Conservation (phyloP, 2,329 filamentous ascomycete species). For the Torrubiella hemipterigena region DNA sequence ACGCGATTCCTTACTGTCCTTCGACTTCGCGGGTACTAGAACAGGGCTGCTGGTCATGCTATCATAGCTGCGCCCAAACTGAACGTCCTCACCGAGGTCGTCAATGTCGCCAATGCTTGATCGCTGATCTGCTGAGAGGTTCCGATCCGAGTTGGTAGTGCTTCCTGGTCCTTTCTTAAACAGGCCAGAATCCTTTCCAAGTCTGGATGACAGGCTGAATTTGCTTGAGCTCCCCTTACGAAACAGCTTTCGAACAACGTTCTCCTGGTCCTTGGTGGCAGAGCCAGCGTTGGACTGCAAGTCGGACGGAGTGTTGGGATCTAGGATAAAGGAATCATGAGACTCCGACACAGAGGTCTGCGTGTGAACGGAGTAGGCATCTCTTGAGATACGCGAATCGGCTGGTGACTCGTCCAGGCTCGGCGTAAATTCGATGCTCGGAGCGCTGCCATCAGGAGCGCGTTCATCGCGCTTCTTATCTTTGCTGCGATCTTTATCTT, state of each 20-base stretch:
- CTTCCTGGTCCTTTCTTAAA: constrained; percentile 50
- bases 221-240: constrained; percentile 55
- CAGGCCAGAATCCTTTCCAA: constrained; percentile 39
- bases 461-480: constrained; percentile 9
- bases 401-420: constrained; percentile 35
- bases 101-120: constrained; percentile 47
- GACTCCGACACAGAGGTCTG: constrained; percentile 48
- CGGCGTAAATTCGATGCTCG: constrained; percentile 24
- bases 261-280: constrained; percentile 38
- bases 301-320: constrained; percentile 45
- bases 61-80: constrained; percentile 40
- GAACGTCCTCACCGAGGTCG: constrained; percentile 34
- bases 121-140: constrained; percentile 38
- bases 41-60: constrained; percentile 45
- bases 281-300: constrained; percentile 26
- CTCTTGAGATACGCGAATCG: constrained; percentile 42
- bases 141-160: constrained; percentile 44
- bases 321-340: constrained; percentile 44
- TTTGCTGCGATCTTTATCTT: constrained; percentile 14
- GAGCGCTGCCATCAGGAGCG: constrained; percentile 13
- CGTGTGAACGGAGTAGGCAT: constrained; percentile 45
- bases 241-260: constrained; percentile 48
- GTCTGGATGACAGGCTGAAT: constrained; percentile 47
- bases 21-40: constrained; percentile 37
- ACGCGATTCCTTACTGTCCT: constrained; percentile 33